Evolutionary conservation across 129 eudicot genomes (phyloP).

Genomic region (Deinandra increscens): DNA sequence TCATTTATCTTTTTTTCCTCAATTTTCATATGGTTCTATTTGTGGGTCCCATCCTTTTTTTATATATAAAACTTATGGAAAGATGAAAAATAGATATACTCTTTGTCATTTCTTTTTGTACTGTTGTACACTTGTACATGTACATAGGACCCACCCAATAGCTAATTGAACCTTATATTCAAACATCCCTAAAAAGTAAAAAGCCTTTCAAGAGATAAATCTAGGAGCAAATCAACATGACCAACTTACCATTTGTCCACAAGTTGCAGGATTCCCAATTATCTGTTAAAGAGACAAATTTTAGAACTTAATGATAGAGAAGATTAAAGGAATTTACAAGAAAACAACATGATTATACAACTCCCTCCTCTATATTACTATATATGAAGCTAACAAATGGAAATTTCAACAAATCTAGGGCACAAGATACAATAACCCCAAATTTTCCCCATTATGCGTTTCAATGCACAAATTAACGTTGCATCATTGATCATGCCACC

Average conservation of each 20-base stretch:
- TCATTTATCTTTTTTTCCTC: not conserved
- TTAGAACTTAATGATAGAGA: not conserved
- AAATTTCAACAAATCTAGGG: constrained; percentile 1
- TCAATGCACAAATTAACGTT: not conserved
- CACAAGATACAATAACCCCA: not conserved
- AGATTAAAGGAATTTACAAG: not conserved
- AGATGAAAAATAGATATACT: not conserved
- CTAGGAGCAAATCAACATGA: not conserved
- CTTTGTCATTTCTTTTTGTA: not conserved
- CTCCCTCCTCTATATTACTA: too few species aligned
- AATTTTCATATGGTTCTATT: constrained; percentile 4
- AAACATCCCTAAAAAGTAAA: not conserved
- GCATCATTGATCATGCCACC: too few species aligned
- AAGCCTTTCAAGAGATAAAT: not conserved
- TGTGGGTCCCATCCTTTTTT: constrained; percentile 8
- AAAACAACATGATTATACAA: too few species aligned
- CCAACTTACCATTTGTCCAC: constrained; percentile 28
- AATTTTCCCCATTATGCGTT: not conserved
- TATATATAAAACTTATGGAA: not conserved
- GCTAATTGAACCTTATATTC: constrained; percentile 11
- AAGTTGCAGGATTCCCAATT: constrained; percentile 15
- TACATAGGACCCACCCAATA: not conserved
- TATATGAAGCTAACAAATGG: not conserved
- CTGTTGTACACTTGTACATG: not conserved
- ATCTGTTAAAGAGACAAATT: not conserved